Evolutionary conservation across 768 basidiomycete genomes (phyloP), one percentile per base, ranked within the genome.

Genomic region (Lactarius tabidus): DNA sequence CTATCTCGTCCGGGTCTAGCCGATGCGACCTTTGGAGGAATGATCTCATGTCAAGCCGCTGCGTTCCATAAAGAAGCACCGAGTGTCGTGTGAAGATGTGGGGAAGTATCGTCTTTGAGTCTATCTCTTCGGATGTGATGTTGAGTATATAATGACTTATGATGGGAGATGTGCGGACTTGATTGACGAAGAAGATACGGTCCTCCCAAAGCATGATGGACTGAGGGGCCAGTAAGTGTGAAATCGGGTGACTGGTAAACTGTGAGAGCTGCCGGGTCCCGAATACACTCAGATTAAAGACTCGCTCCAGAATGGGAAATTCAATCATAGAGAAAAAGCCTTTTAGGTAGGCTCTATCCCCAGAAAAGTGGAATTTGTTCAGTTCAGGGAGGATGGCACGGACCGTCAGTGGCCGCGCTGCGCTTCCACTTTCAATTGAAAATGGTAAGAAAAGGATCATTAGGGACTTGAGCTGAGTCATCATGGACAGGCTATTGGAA

Each of bases 171-270:
- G 23, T 6, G 48, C 6, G 23, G 48, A 26, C 23, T 51, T 51
- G 48, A 23, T 51, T 9, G 5, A 26, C 39, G 60, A 55, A 17
- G 39, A 29, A 41, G 54, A 4, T 53, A 39, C 15, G 39, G 23
- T 54, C 60, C 18, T 23, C 31, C 53, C 9, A 43, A 26, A 62
- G 29, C 23, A 41, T 29, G 41, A 63, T 57, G 18, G 55, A 36
- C 28, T 26, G 26, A 29, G 55, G 45, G 12, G 29, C 55, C n/a
- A 62, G 23, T 4, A n/a, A 1, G 20, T 43, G 18, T 33, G 53
- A 43, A n/a, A n/a, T n/a, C n/a, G n/a, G n/a, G 33, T 39, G 60
- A 26, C 60, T 35, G 20, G 43, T 62, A 20, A 63, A 63, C 33
- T 35, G 54, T 17, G 55, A 35, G 12, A 57, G 56, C 20, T 63